Conservation (phyloP, 805 yeast genomes). For the Schwanniomyces yamadae region DNA sequence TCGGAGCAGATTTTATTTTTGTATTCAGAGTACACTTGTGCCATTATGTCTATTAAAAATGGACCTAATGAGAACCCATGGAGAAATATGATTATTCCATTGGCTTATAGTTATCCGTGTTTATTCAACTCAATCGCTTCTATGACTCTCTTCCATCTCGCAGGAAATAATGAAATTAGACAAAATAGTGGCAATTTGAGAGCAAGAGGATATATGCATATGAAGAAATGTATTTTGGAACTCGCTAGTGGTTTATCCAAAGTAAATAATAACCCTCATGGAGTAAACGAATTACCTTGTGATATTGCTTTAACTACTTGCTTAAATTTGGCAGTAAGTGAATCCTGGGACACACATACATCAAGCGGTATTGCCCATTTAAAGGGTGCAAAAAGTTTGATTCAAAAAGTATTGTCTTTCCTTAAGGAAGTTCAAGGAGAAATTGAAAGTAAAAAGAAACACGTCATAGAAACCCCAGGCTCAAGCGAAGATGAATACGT, state of each 20-base stretch:
- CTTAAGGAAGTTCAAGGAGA: conserved; percentile 23
- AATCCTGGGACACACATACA: conserved; percentile 67
- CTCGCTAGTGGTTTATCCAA: conserved; percentile 54
- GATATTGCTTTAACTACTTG: conserved; percentile 69
- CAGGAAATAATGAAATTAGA: conserved; percentile 37
- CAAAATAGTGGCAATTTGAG: conserved; percentile 45
- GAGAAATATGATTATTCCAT: conserved; percentile 56
- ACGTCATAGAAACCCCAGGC: conserved; percentile 9
- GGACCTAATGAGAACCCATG: conserved; percentile 70
- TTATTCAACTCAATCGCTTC: conserved; percentile 63
- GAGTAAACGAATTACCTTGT: conserved; percentile 41
- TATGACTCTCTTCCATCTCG: conserved; percentile 61
- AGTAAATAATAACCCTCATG: conserved; percentile 14
- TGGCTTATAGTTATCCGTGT: conserved; percentile 54
- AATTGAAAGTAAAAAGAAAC: conserved; percentile 11
- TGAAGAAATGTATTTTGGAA: conserved; percentile 59
- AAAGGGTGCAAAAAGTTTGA: conserved; percentile 64
- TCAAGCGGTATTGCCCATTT: conserved; percentile 69
- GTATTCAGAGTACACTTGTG: conserved; percentile 37
- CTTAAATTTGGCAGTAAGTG: conserved; percentile 60
- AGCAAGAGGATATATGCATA: conserved; percentile 52
- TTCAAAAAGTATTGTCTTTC: conserved; percentile 42
- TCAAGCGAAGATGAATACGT: conserved; percentile 9
- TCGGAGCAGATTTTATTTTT: conserved; percentile 36
- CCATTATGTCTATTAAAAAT: conserved; percentile 60